Conservation (phyloP, 805 yeast species). For the Candida broadrunensis region DNA sequence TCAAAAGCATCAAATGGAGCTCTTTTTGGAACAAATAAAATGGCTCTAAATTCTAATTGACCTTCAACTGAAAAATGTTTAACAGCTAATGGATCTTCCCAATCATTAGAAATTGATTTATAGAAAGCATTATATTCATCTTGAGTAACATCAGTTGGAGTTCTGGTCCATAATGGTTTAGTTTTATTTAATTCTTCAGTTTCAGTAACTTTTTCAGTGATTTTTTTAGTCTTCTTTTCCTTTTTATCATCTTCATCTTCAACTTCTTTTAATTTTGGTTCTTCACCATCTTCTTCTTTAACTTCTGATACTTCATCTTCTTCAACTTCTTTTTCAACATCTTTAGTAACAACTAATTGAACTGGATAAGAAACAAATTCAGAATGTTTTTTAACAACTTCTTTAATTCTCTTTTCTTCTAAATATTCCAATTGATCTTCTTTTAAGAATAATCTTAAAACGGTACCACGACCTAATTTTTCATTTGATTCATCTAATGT, state of each 20-base stretch:
- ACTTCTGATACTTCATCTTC: conserved; percentile 59
- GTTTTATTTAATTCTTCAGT: conserved; percentile 98
- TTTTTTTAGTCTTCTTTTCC: conserved; percentile 77
- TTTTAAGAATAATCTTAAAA: conserved; percentile 93
- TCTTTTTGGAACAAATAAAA: conserved; percentile 95
- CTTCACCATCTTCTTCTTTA: conserved; percentile 29
- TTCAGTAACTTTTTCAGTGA: conserved; percentile 92
- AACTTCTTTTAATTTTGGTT: conserved; percentile 74
- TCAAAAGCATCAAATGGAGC: conserved; percentile 99
- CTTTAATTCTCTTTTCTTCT: conserved; percentile 99
- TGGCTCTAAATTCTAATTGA: conserved; percentile 98
- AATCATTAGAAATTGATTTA: conserved; percentile 98
- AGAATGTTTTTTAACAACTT: conserved; percentile 98
- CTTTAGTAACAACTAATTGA: conserved; percentile 97
- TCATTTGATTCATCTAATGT: conserved; percentile 86
- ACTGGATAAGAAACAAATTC: conserved; percentile 99
- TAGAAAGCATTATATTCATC: conserved; percentile 99
- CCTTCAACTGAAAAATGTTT: conserved; percentile 99
- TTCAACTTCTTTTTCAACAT: conserved; percentile 97
- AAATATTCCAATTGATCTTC: conserved; percentile 98
- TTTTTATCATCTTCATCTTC: conserved; percentile 68
- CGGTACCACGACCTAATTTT: conserved; percentile 90
- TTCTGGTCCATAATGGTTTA: conserved; percentile 99
- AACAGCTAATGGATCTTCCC: conserved; percentile 99
- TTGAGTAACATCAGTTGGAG: conserved; percentile 94